Evolutionary conservation across 148 eudicot species (phyloP).

Genomic region (Rhododendron williamsianum): DNA sequence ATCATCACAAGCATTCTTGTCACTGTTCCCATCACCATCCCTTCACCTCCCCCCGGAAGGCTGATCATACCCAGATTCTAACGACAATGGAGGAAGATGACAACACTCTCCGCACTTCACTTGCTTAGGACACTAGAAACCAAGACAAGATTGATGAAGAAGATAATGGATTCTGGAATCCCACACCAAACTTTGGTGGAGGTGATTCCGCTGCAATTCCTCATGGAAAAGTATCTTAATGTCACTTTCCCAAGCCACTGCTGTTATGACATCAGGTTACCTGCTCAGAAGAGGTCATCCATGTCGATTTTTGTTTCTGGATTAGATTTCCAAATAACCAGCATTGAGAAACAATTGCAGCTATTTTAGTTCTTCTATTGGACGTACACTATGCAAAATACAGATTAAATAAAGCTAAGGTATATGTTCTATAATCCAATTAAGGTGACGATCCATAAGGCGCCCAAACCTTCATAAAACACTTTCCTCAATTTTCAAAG

Average conservation of each 20-base stretch:
- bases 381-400: neutral
- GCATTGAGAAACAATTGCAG: neutral
- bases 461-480: neutral
- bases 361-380: neutral
- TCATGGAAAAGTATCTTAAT: neutral
- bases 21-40: neutral
- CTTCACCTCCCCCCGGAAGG: neutral
- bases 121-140: no score
- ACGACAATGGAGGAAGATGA: neutral
- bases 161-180: constrained; percentile 40
- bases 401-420: neutral
- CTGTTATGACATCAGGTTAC: neutral
- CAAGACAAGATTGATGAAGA: constrained; percentile 8
- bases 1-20: neutral
- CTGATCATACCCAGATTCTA: neutral
- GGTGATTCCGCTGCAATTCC: constrained; percentile 21
- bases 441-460: neutral
- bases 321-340: neutral
- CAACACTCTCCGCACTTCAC: neutral
- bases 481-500: no score
- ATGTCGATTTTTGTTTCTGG: neutral
- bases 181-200: constrained; percentile 28
- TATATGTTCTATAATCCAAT: neutral
- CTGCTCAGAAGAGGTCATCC: neutral
- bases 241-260: neutral